A percentile compares a stretch with the other conserved stretches of the same genome.
These are phyloP conservation scores for Retiboletus flavoniger DNA, from an alignment of 1,284 basidiomycete genomes.

Conservation along the genomic window DNA sequence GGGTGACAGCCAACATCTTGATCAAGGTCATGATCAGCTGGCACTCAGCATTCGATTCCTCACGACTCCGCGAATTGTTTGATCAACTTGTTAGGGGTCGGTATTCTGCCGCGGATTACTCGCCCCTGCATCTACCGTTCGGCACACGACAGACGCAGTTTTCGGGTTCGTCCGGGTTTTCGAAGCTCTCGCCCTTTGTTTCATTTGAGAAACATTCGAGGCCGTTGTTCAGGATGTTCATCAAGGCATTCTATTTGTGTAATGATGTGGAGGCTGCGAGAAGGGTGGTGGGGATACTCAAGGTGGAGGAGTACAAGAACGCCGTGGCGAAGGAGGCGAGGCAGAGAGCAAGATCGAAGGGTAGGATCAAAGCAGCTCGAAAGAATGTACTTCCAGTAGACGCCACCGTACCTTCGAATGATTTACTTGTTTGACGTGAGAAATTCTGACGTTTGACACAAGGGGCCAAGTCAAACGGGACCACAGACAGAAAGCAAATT, in stretches of 20 bases:
- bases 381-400: constrained; percentile 4
- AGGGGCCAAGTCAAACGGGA: neutral
- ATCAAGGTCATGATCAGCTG: constrained; percentile 56
- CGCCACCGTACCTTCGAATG: constrained; percentile 7
- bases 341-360: constrained; percentile 19
- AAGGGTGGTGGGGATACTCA: constrained; percentile 55
- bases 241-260: constrained; percentile 57
- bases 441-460: neutral
- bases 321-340: constrained; percentile 15
- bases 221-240: constrained; percentile 70
- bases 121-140: constrained; percentile 42
- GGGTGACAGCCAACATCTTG: constrained; percentile 64
- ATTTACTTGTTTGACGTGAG: constrained; percentile 8
- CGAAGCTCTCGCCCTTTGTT: constrained; percentile 39
- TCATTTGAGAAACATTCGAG: constrained; percentile 55
- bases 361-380: constrained; percentile 18
- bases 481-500: neutral
- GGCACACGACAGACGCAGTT: constrained; percentile 31
- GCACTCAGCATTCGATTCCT: constrained; percentile 40
- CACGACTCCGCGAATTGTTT: constrained; percentile 54
- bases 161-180: constrained; percentile 29
- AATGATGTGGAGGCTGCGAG: constrained; percentile 53
- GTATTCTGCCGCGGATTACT: constrained; percentile 44
- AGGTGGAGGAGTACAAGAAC: constrained; percentile 37
- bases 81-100: constrained; percentile 56